Evolutionary conservation across 1,284 basidiomycete species (phyloP), one percentile per base, ranked within the genome.

Genomic region (Ceraceosorus bombacis): DNA sequence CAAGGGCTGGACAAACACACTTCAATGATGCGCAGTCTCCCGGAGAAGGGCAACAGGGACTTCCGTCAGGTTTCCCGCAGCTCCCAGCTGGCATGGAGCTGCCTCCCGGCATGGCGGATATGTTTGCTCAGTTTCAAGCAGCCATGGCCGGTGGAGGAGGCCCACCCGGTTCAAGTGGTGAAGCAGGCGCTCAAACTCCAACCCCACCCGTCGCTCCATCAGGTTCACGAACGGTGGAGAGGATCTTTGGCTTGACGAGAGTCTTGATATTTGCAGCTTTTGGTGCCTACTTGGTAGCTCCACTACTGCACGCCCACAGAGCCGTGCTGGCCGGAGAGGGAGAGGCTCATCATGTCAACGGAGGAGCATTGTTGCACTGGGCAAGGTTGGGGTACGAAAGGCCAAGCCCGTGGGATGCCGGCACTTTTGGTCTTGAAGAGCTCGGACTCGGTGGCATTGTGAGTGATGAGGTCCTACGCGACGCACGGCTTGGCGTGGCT

Each of bases 331-430:
- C 43, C 43, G 15, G 10, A 10, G 43, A 46, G 43, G 15, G 43
- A 10, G 10, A 10, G 10, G 15, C 15, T 15, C 10, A 10, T 10
- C 43, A 46, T 4, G 43, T 46, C 43, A 46, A 46, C 43, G 43
- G 43, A 10, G 43, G 43, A 10, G 43, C 43, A 10, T 10, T 46
- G 43, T 10, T 46, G 43, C 43, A 46, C 43, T 74, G 72, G 72
- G 72, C 72, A 0, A 54, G 64, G 9, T 56, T 74, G 40, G 72
- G 59, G 13, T 74, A 74, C 58, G 61, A 68, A 50, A 49, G 53
- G 15, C 59, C 59, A 9, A 55, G 43, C 17, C 43, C 46, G 10
- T 49, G 41, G 46, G 59, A 58, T 27, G 27, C 59, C 1, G 38
- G 39, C 13, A 46, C 41, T 8, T 61, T 52, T 37, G 43, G 41